Conservation (phyloP, 768 basidiomycete species). For the Sporobolomyces pararoseus region DNA sequence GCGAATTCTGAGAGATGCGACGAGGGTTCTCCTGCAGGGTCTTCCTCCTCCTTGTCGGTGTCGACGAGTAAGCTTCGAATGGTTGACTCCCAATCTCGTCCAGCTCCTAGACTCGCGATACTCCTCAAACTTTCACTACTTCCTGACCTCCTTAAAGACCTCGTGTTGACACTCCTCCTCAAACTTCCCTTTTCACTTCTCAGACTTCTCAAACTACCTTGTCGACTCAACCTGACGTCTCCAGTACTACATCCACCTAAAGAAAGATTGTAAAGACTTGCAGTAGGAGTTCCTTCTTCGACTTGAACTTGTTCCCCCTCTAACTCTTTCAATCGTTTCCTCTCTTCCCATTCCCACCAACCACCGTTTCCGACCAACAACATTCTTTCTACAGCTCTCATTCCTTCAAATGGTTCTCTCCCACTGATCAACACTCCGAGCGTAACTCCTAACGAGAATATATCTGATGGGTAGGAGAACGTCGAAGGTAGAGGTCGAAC, state of each 20-base stretch:
- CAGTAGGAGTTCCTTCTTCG: not conserved
- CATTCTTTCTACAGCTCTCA: slow-evolving; percentile 50
- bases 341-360: slow-evolving; percentile 52
- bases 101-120: not conserved
- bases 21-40: not conserved
- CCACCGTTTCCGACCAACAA: slow-evolving; percentile 49
- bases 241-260: too few relatives aligned
- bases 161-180: not conserved
- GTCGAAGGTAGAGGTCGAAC: slow-evolving; percentile 46
- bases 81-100: slow-evolving; percentile 7
- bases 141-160: slow-evolving; percentile 4
- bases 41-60: not conserved
- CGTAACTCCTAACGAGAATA: slow-evolving; percentile 53
- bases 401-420: slow-evolving; percentile 50
- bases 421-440: slow-evolving; percentile 51
- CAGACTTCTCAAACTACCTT: not conserved
- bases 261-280: not conserved
- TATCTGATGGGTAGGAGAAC: slow-evolving; percentile 52
- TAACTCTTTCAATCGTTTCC: slow-evolving; percentile 45
- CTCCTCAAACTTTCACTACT: slow-evolving; percentile 28
- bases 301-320: slow-evolving; percentile 14
- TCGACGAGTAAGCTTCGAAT: slow-evolving; percentile 16
- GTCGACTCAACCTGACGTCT: slow-evolving; percentile 2
- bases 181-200: slow-evolving; percentile 2
- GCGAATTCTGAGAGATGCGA: not conserved